Conservation (phyloP, 73 alveolate genomes). For the Stentor roeselii region DNA sequence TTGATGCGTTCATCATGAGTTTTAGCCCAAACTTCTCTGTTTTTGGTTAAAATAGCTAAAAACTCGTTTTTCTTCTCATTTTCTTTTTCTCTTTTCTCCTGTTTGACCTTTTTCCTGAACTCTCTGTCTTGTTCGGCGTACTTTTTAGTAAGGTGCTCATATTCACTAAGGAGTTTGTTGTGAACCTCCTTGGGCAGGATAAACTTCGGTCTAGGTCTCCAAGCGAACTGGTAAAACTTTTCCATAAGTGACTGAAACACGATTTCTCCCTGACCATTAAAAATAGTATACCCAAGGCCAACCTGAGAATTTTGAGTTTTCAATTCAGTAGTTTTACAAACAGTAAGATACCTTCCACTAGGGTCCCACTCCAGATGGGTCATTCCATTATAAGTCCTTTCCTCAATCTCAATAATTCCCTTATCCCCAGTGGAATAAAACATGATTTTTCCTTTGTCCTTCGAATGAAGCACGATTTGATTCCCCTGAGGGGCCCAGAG, state of each 20-base stretch:
- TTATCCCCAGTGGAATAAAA: neutral
- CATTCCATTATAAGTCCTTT: neutral
- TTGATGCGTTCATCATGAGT: neutral
- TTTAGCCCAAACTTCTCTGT: conserved; percentile 2
- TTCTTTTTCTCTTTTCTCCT: neutral
- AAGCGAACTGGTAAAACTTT: conserved; percentile 21
- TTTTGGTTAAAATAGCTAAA: neutral
- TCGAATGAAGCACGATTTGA: conserved; percentile 1
- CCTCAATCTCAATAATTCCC: neutral
- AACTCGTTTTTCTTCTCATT: neutral
- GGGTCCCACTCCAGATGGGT: conserved; percentile 30
- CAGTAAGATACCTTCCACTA: conserved; percentile 9
- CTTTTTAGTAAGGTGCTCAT: neutral
- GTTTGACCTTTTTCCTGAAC: neutral
- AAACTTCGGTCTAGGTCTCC: conserved; percentile 32
- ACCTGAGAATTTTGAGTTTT: neutral
- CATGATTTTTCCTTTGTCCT: neutral
- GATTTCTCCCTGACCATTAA: conserved; percentile 2
- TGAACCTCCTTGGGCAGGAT: neutral
- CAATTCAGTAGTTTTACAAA: neutral
- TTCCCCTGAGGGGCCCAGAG: conserved; percentile 31
- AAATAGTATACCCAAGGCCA: neutral
- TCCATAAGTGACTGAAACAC: neutral
- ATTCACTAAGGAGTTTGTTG: neutral
- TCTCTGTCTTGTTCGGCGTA: conserved; percentile 17